These are phyloP conservation scores for Avena insularis DNA, from an alignment of 176 grass and related monocot genomes.

Conservation along the genomic window DNA sequence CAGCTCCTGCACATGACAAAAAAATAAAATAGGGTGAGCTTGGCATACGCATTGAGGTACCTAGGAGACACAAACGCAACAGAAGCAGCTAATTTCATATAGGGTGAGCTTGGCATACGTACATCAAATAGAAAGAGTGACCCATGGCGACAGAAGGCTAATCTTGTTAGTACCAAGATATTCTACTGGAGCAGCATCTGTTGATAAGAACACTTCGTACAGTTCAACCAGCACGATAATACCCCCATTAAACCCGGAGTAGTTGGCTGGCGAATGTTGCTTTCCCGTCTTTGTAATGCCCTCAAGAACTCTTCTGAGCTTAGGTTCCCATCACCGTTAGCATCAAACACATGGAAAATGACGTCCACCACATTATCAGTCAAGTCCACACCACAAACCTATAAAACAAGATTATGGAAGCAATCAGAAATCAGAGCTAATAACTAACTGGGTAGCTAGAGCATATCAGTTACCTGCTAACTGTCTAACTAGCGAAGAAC, in stretches of 20 bases:
- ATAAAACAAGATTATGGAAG: conserved; percentile 4
- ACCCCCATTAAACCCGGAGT: conserved; percentile 54
- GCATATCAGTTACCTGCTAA: not conserved
- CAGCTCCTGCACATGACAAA: conserved; percentile 35
- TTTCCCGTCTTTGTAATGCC: conserved; percentile 76
- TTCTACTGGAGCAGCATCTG: conserved; percentile 45
- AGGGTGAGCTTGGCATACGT: conserved; percentile 16
- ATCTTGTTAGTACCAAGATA: conserved; percentile 10
- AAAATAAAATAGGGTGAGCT: not conserved
- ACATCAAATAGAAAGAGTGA: conserved; percentile 33
- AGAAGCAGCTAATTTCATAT: conserved; percentile 8
- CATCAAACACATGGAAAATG: conserved; percentile 91
- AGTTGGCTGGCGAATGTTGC: conserved; percentile 65
- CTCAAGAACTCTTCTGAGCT: conserved; percentile 92
- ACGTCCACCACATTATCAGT: conserved; percentile 80
- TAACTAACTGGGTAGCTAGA: conserved; percentile 13
- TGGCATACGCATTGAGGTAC: not conserved
- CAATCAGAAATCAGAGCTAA: conserved; percentile 11
- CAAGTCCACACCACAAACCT: conserved; percentile 89
- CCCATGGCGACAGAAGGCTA: conserved; percentile 5
- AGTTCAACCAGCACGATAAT: conserved; percentile 77
- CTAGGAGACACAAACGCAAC: not conserved
- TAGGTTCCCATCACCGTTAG: conserved; percentile 74
- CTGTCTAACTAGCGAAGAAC: not conserved
- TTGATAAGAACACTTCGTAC: conserved; percentile 59